Percentiles rank a stretch among this genome's conserved stretches.
Conservation (phyloP, 148 eudicot species). For the Camellia granthamiana region DNA sequence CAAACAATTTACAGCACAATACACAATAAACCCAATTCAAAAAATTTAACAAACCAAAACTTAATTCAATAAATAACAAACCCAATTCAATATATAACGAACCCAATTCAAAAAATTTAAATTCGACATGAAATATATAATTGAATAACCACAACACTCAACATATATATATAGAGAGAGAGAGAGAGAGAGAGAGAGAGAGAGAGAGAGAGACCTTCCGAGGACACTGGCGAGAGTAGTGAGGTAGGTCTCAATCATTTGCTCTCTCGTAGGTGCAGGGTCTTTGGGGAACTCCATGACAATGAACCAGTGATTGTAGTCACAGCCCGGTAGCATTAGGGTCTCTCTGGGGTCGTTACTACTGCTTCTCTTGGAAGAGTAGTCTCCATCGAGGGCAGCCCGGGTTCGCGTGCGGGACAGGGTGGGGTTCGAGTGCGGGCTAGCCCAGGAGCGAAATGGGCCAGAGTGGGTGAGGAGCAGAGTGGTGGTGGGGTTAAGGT, state of each 20-base stretch:
- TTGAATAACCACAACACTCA: not conserved
- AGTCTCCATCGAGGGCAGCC: conserved; percentile 41
- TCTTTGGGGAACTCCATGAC: conserved; percentile 95
- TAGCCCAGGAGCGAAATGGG: conserved; percentile 12
- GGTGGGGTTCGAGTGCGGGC: conserved; percentile 1
- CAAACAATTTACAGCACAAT: not conserved
- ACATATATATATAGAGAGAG: not conserved
- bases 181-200: not conserved
- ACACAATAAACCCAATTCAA: not conserved
- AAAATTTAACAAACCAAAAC: not conserved
- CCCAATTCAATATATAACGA: too few relatives aligned
- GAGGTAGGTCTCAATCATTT: conserved; percentile 91
- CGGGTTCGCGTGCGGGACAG: not conserved
- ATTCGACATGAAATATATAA: not conserved
- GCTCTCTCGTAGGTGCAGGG: conserved; percentile 85
- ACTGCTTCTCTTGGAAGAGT: conserved; percentile 43
- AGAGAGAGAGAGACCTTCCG: conserved; percentile 54
- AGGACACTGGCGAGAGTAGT: conserved; percentile 74
- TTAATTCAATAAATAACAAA: too few relatives aligned
- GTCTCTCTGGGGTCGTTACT: conserved; percentile 62
- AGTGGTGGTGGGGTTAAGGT: conserved; percentile 24
- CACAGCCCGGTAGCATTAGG: conserved; percentile 87
- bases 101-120: not conserved
- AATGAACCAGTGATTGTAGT: conserved; percentile 87
- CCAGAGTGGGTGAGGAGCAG: conserved; percentile 12